phyloP scores from a whole-genome alignment of 192 early-diverging fungal species.

The Rhizoclosmatium globosum region DNA sequence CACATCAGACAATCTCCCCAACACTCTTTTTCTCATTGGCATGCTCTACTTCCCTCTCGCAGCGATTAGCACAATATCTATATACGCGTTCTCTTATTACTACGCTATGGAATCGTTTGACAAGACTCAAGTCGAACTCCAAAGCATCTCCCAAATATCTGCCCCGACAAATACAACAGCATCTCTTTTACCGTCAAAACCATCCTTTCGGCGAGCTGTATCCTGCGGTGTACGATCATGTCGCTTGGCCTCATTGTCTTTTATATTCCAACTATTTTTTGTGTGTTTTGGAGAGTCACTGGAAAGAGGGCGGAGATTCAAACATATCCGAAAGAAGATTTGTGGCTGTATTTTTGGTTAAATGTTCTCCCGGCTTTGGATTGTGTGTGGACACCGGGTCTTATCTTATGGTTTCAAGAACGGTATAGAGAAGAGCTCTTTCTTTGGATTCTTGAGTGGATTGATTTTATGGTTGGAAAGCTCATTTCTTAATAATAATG shows the following conservation, averaged over 20 bases:
- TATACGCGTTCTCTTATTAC: neutral
- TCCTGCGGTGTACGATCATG: constrained; percentile 29
- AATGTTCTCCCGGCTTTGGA: constrained; percentile 21
- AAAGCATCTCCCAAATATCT: neutral
- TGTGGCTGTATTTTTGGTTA: neutral
- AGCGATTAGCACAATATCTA: neutral
- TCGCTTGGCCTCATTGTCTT: constrained; percentile 20
- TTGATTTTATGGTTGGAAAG: too few species aligned
- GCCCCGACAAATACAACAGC: neutral
- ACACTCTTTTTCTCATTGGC: neutral
- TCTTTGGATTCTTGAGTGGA: too few species aligned
- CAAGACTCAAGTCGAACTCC: neutral
- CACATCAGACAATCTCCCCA: neutral
- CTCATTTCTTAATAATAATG: too few species aligned
- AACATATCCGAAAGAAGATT: neutral
- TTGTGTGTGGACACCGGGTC: constrained; percentile 17
- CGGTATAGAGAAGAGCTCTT: neutral
- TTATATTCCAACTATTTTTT: constrained; percentile 15
- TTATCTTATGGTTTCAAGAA: constrained; percentile 24
- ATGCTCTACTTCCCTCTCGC: neutral
- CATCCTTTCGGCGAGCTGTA: neutral
- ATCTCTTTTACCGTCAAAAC: neutral
- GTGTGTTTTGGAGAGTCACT: neutral
- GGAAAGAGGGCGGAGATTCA: neutral
- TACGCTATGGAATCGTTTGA: neutral